These are phyloP conservation scores for Huntiella decipiens DNA, from an alignment of 2,329 filamentous ascomycete genomes.

Conservation along the genomic window DNA sequence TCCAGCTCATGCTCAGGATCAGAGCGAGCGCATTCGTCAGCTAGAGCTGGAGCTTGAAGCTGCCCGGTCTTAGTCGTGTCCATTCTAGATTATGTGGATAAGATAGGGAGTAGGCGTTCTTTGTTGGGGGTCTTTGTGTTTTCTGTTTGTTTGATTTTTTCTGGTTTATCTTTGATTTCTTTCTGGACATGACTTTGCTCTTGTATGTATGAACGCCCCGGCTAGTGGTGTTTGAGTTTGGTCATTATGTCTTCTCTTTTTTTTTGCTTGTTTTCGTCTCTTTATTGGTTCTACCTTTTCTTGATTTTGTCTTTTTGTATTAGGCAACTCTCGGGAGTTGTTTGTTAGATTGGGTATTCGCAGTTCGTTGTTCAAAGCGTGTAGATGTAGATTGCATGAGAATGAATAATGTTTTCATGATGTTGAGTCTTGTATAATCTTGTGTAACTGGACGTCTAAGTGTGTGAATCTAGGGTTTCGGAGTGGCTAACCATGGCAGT, in stretches of 20 bases:
- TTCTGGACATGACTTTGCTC: constrained; percentile 3
- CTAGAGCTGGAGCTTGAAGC: constrained; percentile 49
- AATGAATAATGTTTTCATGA: constrained; percentile 4
- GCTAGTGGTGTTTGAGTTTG: background rate
- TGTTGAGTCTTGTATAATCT: background rate
- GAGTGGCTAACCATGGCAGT: too few relatives aligned
- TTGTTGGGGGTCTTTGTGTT: constrained; percentile 3
- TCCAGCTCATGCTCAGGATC: constrained; percentile 30
- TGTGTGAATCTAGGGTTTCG: too few relatives aligned
- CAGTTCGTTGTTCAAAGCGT: too few relatives aligned
- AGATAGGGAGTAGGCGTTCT: background rate
- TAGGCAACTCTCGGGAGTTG: background rate
- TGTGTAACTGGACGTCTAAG: background rate
- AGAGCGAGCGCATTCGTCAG: constrained; percentile 49
- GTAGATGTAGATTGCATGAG: constrained; percentile 2
- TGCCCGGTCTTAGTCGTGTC: constrained; percentile 30
- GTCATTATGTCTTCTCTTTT: background rate
- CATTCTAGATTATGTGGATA: background rate
- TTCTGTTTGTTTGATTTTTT: constrained; percentile 4
- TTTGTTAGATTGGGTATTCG: background rate
- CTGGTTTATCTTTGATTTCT: constrained; percentile 3
- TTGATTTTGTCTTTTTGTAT: background rate
- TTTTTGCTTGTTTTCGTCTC: background rate
- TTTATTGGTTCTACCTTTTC: background rate
- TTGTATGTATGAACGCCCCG: too few relatives aligned